Base-by-base conservation (phyloP, 495 filamentous ascomycete species). In the Aspergillus asperescens region DNA sequence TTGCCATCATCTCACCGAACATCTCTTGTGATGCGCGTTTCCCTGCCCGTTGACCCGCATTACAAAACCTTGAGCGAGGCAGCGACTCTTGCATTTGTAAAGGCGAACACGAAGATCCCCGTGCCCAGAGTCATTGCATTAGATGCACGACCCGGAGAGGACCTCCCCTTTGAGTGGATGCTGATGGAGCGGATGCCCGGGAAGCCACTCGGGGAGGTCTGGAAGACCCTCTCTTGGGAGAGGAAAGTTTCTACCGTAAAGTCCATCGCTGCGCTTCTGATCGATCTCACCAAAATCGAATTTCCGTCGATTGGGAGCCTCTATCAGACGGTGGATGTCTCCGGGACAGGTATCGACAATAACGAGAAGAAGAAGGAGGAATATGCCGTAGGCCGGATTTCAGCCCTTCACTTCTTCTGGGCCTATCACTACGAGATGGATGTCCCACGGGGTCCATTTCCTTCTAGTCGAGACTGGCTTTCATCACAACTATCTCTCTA, bases 151-250 rank as follows among this genome's bases (percentile, higher is more conserved):
- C 42, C 47, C 4, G 29, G 65, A 7, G 79, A 77, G 50, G 67
- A 70, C 12, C 58, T 84, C 16, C 76, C 74, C 3, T 80, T 76
- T 48, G 81, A 82, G 66, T 84, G 81, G 81, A 73, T 82, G 1
- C 51, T 84, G 8, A 77, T 81, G 75, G 67, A 72, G 19, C 61
- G 59, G 48, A 59, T 81, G 29, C 48, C 66, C 4, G 80, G 80
- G 1, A 62, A 43, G 5, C 58, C 67, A 0, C 64, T 77, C 1
- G 50, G 60, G 23, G 54, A 71, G 16, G 54, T 65, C 27, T 83
- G 78, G 77, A 27, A 57, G 0, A 58, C 54, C 1, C 64, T 75
- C 62, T 37, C 62, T 5, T 15, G 38, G 15, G 2, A 19, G 0
- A 18, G 20, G 20, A 19, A 40, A 23, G 15, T 40, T 5, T 10